Evolutionary conservation across 495 filamentous ascomycete genomes (phyloP).

Genomic region (Wilcoxina mikolae): DNA sequence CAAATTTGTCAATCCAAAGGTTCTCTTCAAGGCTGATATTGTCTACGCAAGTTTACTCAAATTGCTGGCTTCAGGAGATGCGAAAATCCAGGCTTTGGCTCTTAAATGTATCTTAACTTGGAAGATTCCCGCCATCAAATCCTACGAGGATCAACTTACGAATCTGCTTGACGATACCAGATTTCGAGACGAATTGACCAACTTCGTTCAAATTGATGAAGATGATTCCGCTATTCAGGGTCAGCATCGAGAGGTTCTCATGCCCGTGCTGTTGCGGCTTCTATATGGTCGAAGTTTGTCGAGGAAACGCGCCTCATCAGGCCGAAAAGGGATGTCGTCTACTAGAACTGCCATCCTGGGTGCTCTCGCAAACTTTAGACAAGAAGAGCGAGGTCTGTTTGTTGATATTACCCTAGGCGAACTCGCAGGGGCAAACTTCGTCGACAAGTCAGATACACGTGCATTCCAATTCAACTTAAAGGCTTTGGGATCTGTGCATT

Average conservation of each 20-base stretch:
- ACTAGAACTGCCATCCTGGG: constrained; percentile 52
- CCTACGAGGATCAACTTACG: constrained; percentile 73
- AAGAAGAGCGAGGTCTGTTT: constrained; percentile 59
- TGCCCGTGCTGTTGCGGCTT: constrained; percentile 74
- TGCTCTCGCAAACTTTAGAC: constrained; percentile 43
- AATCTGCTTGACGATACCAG: constrained; percentile 81
- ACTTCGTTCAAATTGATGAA: constrained; percentile 55
- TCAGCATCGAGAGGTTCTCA: constrained; percentile 52
- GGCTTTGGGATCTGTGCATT: constrained; percentile 35
- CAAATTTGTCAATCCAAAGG: constrained; percentile 69
- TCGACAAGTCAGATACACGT: constrained; percentile 39
- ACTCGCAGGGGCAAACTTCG: constrained; percentile 42
- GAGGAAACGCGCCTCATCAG: constrained; percentile 53
- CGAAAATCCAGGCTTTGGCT: constrained; percentile 69
- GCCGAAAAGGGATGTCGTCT: constrained; percentile 45
- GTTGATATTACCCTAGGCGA: constrained; percentile 67
- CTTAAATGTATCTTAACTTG: constrained; percentile 78
- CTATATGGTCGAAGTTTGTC: constrained; percentile 82
- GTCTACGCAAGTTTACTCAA: constrained; percentile 59
- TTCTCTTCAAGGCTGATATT: constrained; percentile 59
- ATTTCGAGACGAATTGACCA: constrained; percentile 80
- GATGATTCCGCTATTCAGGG: constrained; percentile 61
- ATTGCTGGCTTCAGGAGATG: constrained; percentile 71
- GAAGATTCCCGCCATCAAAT: constrained; percentile 59
- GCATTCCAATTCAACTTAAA: constrained; percentile 38